phyloP scores from a whole-genome alignment of 2,329 filamentous ascomycete species.

The Apiospora saccharicola region DNA sequence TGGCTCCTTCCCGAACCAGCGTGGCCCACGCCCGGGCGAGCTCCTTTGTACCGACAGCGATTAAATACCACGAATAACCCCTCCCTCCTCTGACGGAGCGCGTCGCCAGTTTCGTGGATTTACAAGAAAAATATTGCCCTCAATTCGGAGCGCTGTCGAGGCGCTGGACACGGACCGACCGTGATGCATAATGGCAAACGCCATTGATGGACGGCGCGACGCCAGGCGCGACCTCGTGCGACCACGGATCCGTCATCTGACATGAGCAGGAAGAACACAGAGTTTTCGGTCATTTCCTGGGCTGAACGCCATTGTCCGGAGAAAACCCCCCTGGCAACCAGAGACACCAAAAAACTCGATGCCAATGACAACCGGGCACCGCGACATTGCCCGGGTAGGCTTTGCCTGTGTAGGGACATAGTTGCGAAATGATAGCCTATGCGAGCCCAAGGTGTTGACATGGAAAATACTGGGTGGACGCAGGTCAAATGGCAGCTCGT shows the following conservation, averaged over 20 bases:
- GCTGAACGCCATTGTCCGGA: not conserved
- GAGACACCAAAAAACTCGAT: no score
- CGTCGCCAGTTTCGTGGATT: not conserved
- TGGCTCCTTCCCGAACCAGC: not conserved
- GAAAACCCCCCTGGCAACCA: not conserved
- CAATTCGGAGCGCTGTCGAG: not conserved
- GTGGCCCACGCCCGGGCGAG: not conserved
- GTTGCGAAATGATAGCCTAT: not conserved
- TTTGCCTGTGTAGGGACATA: not conserved
- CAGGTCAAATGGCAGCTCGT: not conserved
- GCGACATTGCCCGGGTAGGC: not conserved
- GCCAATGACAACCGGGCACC: not conserved
- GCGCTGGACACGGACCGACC: conserved; percentile 18
- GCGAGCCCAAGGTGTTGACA: not conserved
- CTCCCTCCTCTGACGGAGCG: not conserved
- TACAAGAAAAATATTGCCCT: not conserved
- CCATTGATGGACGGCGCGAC: not conserved
- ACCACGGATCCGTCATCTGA: not conserved
- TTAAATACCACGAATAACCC: conserved; percentile 3
- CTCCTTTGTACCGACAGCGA: not conserved
- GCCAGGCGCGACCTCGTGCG: not conserved
- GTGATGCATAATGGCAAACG: conserved; percentile 2
- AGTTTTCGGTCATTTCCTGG: conserved; percentile 2
- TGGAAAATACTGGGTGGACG: not conserved
- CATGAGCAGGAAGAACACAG: conserved; percentile 2